Evolutionary conservation across 1,284 basidiomycete species (phyloP).

Genomic region (Laetiporus sulphureus): DNA sequence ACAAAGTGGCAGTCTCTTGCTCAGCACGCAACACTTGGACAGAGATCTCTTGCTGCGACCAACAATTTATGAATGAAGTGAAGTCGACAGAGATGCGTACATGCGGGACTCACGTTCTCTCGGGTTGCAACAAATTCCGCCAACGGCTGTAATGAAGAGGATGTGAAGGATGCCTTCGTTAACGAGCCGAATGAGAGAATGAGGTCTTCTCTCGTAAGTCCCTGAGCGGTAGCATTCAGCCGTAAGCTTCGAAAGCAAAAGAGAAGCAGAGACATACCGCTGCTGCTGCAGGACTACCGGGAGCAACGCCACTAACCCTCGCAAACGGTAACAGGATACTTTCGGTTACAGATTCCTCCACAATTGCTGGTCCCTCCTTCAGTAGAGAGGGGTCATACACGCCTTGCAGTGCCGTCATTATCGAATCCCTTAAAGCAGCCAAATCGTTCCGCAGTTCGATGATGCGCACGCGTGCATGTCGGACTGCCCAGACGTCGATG

Average conservation of each 20-base stretch:
- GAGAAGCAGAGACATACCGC: conserved; percentile 48
- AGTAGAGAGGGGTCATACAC: conserved; percentile 50
- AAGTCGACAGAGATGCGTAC: background rate
- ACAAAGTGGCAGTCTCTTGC: conserved; percentile 32
- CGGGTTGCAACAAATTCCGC: conserved; percentile 63
- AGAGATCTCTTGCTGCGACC: conserved; percentile 38
- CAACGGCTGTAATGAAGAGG: conserved; percentile 57
- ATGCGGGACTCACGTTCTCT: conserved; percentile 57
- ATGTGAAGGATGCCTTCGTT: conserved; percentile 43
- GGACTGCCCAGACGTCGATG: conserved; percentile 78
- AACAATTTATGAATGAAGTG: background rate
- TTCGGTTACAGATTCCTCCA: conserved; percentile 1
- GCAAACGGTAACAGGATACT: conserved; percentile 52
- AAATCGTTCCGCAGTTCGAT: conserved; percentile 79
- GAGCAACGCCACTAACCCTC: conserved; percentile 71
- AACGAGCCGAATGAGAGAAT: conserved; percentile 70
- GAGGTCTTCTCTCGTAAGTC: conserved; percentile 63
- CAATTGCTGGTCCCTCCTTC: conserved; percentile 10
- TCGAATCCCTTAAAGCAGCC: conserved; percentile 53
- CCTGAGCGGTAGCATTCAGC: conserved; percentile 36
- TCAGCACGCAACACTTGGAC: conserved; percentile 34
- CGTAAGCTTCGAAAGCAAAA: conserved; percentile 2
- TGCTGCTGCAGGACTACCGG: conserved; percentile 69
- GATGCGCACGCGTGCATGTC: conserved; percentile 66
- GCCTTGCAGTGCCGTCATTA: conserved; percentile 59